Base-by-base conservation (phyloP, 257 asterid genomes). In the Sherardia arvensis region DNA sequence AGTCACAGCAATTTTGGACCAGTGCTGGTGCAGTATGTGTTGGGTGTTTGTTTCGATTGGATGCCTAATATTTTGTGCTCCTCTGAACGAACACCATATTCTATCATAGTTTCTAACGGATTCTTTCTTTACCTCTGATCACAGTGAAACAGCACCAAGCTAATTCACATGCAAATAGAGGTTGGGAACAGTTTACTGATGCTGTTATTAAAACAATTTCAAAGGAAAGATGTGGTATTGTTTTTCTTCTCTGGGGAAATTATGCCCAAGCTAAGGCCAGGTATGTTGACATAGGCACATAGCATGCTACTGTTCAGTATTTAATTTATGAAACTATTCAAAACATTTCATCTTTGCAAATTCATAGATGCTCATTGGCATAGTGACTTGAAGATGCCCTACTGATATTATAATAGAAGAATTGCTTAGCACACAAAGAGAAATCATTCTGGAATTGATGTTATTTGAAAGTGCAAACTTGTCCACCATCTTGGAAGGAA, bases 151-250 rank as follows among this genome's bases (percentile, higher is more conserved):
- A 87, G 57, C 91, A 86, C 65, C 90, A 90, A 72, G 96, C 99
- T 58, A 93, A 87, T 80, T 90, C 90, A 65, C 99, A 93, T 80
- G 91, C 99, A 67, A 87, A 80, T 61, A 93, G 80, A 66, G 99
- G 99, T 36, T 93, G 99, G 99, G 99, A 93, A 76, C 91, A 81
- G 73, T 90, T 93, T 75, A 93, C 99, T 57, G 99, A 93, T 83
- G 84, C 97, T 67, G 90, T 90, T 38, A 93, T 93, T 57, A 76
- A 72, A 75, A 76, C 94, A 78, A 84, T 90, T 71, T 93, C 99
- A 40, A 82, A 67, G 77, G 81, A 80, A 78, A 84, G 77, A 79
- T 77, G 45, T 48, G 99, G 99, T 73, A 94, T 93, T 66, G 90
- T 93, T 68, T 93, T 93, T 76, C 83, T 93, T 66, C 96, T 93